These are phyloP conservation scores for Dillenia turbinata DNA, from an alignment of 164 flowering plant species.

Conservation along the genomic window DNA sequence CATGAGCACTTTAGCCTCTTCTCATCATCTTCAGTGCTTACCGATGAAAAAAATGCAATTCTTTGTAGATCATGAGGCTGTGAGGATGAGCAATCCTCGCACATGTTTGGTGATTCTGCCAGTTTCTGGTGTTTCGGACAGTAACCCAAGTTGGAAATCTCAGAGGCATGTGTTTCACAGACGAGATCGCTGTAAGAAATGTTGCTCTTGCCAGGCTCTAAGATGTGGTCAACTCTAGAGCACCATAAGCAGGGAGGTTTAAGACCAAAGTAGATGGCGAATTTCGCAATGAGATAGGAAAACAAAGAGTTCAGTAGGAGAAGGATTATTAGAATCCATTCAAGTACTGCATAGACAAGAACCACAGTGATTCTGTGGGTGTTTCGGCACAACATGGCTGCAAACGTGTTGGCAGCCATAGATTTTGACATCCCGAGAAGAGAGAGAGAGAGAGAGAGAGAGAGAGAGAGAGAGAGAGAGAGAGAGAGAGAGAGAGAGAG, in stretches of 20 bases:
- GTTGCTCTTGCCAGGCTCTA: slow-evolving; percentile 4
- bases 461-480: background rate
- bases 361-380: slow-evolving; percentile 6
- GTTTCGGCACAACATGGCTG: slow-evolving; percentile 7
- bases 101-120: slow-evolving; percentile 8
- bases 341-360: slow-evolving; percentile 10
- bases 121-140: slow-evolving; percentile 3
- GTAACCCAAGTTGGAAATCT: slow-evolving; percentile 11
- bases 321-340: slow-evolving; percentile 18
- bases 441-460: slow-evolving; percentile 1
- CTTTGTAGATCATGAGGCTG: background rate
- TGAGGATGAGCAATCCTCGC: slow-evolving; percentile 10
- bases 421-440: background rate
- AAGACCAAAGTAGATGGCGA: slow-evolving; percentile 14
- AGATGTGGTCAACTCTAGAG: slow-evolving; percentile 12
- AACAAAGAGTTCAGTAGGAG: slow-evolving; percentile 17
- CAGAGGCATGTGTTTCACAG: slow-evolving; percentile 11
- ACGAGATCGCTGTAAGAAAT: slow-evolving; percentile 6
- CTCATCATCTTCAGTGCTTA: slow-evolving; percentile 12
- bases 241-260: slow-evolving; percentile 16
- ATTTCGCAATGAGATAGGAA: slow-evolving; percentile 11
- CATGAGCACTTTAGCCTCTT: slow-evolving; percentile 14
- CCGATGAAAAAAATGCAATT: slow-evolving; percentile 19
- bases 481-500: slow-evolving; percentile 1
- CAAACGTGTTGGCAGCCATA: slow-evolving; percentile 11